phyloP scores from a whole-genome alignment of 1,284 basidiomycete genomes.

The Leucoagaricus sp. region DNA sequence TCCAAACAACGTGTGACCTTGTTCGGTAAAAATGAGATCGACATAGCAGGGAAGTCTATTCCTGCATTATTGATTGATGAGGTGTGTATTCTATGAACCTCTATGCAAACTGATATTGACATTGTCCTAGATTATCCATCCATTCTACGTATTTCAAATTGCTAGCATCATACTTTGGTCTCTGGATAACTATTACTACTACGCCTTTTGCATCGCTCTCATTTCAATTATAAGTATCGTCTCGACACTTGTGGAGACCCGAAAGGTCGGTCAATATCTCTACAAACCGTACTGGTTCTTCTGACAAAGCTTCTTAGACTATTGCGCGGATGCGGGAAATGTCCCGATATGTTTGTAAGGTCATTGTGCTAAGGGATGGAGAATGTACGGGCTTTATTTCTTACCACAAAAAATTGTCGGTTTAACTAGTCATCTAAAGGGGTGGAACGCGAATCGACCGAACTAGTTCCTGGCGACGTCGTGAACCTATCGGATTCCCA shows the following conservation, averaged over 20 bases:
- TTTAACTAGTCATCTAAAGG: constrained; percentile 46
- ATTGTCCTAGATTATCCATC: constrained; percentile 75
- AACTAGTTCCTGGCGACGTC: constrained; percentile 92
- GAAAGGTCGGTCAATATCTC: constrained; percentile 55
- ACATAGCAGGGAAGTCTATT: constrained; percentile 88
- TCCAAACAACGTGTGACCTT: constrained; percentile 70
- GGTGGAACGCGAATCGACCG: constrained; percentile 72
- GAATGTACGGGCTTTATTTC: constrained; percentile 54
- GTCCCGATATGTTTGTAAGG: constrained; percentile 88
- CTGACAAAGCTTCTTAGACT: constrained; percentile 51
- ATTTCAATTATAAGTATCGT: constrained; percentile 88
- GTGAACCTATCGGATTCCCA: constrained; percentile 84
- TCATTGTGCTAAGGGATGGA: constrained; percentile 74
- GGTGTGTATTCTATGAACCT: constrained; percentile 40
- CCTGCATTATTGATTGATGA: constrained; percentile 88
- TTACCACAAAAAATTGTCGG: neutral
- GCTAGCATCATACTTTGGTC: constrained; percentile 95
- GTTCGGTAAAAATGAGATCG: constrained; percentile 90
- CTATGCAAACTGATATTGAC: constrained; percentile 18
- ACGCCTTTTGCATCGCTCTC: constrained; percentile 95
- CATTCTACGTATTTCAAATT: constrained; percentile 98
- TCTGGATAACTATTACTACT: constrained; percentile 95
- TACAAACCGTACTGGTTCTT: neutral
- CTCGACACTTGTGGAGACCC: constrained; percentile 92
- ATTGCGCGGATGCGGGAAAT: constrained; percentile 95